Evolutionary conservation across 345 rosid species (phyloP).

Genomic region (Mercurialis annua): DNA sequence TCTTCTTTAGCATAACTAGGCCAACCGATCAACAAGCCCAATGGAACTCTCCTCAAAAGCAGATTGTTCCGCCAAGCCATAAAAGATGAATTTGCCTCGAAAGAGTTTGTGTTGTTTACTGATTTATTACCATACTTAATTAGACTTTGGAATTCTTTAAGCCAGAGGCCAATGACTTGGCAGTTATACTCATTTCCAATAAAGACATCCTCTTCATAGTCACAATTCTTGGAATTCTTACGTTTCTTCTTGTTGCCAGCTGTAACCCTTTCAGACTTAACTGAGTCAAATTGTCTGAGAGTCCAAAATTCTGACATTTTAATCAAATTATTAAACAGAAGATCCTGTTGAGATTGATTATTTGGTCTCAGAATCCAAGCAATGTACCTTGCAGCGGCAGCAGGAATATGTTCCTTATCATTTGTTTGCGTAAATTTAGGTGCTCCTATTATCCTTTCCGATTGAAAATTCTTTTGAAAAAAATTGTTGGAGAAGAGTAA

Average conservation of each 20-base stretch:
- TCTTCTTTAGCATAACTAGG: slow-evolving; percentile 37
- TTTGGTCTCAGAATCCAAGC: slow-evolving; percentile 64
- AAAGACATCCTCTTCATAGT: slow-evolving; percentile 14
- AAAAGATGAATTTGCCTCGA: slow-evolving; percentile 19
- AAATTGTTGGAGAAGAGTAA: slow-evolving; percentile 44
- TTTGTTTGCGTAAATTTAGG: slow-evolving; percentile 21
- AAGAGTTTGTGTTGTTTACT: slow-evolving; percentile 20
- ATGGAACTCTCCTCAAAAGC: slow-evolving; percentile 50
- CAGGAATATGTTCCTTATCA: slow-evolving; percentile 26
- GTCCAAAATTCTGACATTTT: slow-evolving; percentile 50
- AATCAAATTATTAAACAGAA: slow-evolving; percentile 42
- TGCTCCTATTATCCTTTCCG: slow-evolving; percentile 18
- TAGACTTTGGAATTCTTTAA: slow-evolving; percentile 45
- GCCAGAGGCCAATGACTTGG: slow-evolving; percentile 38
- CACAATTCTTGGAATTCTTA: slow-evolving; percentile 37
- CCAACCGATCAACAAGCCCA: slow-evolving; percentile 57
- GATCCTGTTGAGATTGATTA: slow-evolving; percentile 42
- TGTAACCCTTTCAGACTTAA: slow-evolving; percentile 23
- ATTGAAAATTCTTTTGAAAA: slow-evolving; percentile 21
- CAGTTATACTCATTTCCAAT: slow-evolving; percentile 24
- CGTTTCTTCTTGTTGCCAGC: slow-evolving; percentile 33
- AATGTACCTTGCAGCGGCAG: slow-evolving; percentile 64
- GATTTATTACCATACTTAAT: slow-evolving; percentile 18
- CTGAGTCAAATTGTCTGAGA: slow-evolving; percentile 26
- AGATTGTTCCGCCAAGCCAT: slow-evolving; percentile 25